Conservation (phyloP, 1,284 basidiomycete species). For the Singerocomus inundabilis region DNA sequence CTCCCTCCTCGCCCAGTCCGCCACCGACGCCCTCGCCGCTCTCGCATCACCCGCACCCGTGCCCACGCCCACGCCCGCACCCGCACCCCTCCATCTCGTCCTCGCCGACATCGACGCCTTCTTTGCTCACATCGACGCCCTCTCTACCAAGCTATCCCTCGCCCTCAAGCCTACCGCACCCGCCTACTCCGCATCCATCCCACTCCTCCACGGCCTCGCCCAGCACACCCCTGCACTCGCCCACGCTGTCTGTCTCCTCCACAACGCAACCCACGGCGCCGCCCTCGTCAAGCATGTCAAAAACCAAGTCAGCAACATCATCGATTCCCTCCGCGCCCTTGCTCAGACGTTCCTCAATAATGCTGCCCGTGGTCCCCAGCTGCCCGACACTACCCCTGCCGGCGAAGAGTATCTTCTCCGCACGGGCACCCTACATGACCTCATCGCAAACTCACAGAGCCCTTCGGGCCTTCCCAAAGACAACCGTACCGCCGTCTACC, state of each 20-base stretch:
- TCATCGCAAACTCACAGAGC: slow-evolving; percentile 53
- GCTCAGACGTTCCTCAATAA: slow-evolving; percentile 38
- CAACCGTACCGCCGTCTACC: slow-evolving; percentile 60
- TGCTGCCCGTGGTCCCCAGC: slow-evolving; percentile 17
- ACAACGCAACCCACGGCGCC: slow-evolving; percentile 45
- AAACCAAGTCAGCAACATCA: slow-evolving; percentile 43
- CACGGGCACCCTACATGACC: slow-evolving; percentile 63
- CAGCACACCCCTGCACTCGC: slow-evolving; percentile 53
- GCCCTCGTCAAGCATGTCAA: slow-evolving; percentile 53
- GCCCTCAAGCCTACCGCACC: slow-evolving; percentile 61
- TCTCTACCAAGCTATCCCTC: slow-evolving; percentile 64
- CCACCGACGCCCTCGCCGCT: slow-evolving; percentile 42
- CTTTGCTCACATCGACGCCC: slow-evolving; percentile 57
- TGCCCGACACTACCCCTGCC: slow-evolving; percentile 12
- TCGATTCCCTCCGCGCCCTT: slow-evolving; percentile 46
- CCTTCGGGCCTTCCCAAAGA: slow-evolving; percentile 49
- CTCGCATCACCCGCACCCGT: slow-evolving; percentile 16
- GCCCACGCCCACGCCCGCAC: neutral
- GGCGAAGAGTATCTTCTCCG: slow-evolving; percentile 57
- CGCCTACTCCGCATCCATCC: slow-evolving; percentile 51
- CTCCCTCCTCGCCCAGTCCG: slow-evolving; percentile 40
- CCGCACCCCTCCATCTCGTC: slow-evolving; percentile 42
- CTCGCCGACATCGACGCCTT: slow-evolving; percentile 60
- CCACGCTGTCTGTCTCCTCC: slow-evolving; percentile 57
- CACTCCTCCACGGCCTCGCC: slow-evolving; percentile 58